Conservation (phyloP, 345 rosid genomes). For the Salix koriyanagi region DNA sequence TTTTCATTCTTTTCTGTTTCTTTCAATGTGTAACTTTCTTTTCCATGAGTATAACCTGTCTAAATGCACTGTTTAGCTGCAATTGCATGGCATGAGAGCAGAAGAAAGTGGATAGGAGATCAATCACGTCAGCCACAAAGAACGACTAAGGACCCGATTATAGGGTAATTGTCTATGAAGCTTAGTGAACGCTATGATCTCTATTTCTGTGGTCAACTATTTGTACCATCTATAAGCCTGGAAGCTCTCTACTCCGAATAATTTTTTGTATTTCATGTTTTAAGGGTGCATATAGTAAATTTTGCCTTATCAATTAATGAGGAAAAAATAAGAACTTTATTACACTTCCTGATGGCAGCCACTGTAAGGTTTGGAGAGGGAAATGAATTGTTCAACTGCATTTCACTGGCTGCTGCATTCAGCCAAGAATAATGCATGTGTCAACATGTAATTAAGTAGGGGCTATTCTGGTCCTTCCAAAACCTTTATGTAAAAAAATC, state of each 20-base stretch:
- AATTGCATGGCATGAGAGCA: constrained; percentile 64
- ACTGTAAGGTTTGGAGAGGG: neutral
- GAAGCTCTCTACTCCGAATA: neutral
- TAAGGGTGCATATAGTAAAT: neutral
- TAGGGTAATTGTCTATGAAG: constrained; percentile 44
- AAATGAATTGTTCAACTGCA: neutral
- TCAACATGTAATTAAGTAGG: neutral
- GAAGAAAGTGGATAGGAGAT: constrained; percentile 78
- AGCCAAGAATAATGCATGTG: neutral
- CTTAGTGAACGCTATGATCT: constrained; percentile 1
- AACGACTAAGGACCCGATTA: constrained; percentile 57
- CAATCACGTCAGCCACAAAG: constrained; percentile 37
- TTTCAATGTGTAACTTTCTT: neutral
- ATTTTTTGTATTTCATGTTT: neutral
- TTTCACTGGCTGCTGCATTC: neutral
- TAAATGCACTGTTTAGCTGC: constrained; percentile 45
- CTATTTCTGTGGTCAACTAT: neutral
- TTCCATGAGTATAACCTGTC: constrained; percentile 19
- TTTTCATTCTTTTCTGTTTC: neutral
- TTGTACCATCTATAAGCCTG: neutral
- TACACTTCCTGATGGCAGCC: neutral
- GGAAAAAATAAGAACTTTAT: neutral
- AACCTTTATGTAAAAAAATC: neutral
- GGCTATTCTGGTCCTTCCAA: neutral
- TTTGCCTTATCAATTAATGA: neutral